Evolutionary conservation across 768 basidiomycete species (phyloP), one percentile per base, ranked within the genome.

Genomic region (Terana coerulea): DNA sequence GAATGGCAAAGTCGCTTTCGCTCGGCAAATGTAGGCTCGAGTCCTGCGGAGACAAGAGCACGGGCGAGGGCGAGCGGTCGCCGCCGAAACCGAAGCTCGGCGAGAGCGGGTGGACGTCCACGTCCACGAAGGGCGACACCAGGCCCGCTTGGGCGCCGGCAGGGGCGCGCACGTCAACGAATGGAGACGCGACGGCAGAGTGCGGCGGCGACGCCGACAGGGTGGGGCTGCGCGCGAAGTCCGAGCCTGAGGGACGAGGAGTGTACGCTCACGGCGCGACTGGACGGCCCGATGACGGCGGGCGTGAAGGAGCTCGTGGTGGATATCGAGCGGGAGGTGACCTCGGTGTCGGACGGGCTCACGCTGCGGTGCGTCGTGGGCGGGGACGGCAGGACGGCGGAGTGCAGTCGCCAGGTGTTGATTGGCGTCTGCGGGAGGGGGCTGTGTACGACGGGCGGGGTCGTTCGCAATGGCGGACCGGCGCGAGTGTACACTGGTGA

Each of bases 1-100:
- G 61, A n/a, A 60, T 52, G 8, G 56, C 63, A 17, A 42, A 33
- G 30, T 55, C 45, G 41, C 56, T 54, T 28, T 59, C 59, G 36
- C 19, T 19, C 11, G n/a, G 11, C n/a, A 46, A 22, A 21, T 46
- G 45, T 31, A 46, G 7, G 45, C 45, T 46, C 17, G 45, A 46
- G 8, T 29, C 30, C 29, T 31, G 45, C 17, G 45, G 45, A n/a
- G 60, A 61, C 40, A 52, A 48, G n/a, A 56, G 25, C 2, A 54
- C 40, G 1, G 53, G 53, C 21, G 53, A 54, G 31, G 53, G 47
- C 28, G 47, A 52, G 34, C 51, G 43, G 2, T 2, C 31, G 44
- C 14, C 29, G 22, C 35, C 36, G 25, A 26, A 50, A n/a, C n/a
- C n/a, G n/a, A n/a, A n/a, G n/a, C n/a, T n/a, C 35, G 51, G 51